Evolutionary conservation across 2,329 filamentous ascomycete species (phyloP).

Genomic region (Zymoseptoria crescenta): DNA sequence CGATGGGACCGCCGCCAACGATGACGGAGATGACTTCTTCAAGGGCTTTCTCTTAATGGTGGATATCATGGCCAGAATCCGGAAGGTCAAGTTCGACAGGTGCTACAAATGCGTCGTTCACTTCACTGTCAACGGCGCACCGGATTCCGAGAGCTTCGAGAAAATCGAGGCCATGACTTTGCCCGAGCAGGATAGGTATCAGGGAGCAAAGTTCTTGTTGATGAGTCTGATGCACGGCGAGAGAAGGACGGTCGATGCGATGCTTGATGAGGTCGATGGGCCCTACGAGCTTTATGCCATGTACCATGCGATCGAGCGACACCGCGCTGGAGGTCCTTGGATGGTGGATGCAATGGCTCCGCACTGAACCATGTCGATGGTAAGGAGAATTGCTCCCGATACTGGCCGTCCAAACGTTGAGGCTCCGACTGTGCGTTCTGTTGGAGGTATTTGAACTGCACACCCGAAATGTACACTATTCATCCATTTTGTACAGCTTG

Average conservation of each 20-base stretch:
- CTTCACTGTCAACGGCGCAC: constrained; percentile 12
- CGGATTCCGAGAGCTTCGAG: constrained; percentile 9
- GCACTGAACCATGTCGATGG: background rate
- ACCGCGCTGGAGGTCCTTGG: background rate
- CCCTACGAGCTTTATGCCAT: background rate
- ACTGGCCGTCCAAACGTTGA: background rate
- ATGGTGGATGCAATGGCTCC: background rate
- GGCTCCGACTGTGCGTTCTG: background rate
- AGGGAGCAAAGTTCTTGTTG: constrained; percentile 13
- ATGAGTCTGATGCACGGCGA: constrained; percentile 12
- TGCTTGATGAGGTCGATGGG: constrained; percentile 4
- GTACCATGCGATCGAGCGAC: background rate
- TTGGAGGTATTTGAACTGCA: background rate
- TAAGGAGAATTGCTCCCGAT: background rate
- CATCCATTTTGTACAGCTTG: constrained; percentile 2
- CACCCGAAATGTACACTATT: background rate
- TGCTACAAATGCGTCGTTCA: constrained; percentile 5
- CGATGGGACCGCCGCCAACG: background rate
- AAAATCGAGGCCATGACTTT: constrained; percentile 10
- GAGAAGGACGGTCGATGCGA: constrained; percentile 6
- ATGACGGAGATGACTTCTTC: constrained; percentile 1
- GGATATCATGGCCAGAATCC: constrained; percentile 8
- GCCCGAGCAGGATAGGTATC: constrained; percentile 10
- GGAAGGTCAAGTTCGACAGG: constrained; percentile 1
- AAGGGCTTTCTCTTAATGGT: constrained; percentile 6